Base-by-base conservation (phyloP, 768 basidiomycete genomes). In the Phaffia tasmanica region DNA sequence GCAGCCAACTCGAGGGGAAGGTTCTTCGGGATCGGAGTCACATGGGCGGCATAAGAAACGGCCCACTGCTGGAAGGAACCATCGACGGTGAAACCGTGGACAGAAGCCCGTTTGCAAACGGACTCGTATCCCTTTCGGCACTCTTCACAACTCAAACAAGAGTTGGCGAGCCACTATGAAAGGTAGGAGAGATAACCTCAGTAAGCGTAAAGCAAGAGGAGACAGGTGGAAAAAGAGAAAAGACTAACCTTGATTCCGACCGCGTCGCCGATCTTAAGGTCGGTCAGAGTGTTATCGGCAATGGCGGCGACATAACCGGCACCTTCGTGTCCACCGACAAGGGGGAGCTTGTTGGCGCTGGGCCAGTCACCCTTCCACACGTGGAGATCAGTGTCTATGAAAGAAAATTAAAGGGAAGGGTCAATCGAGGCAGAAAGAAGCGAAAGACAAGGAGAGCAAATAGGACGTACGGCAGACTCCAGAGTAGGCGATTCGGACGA, bases 241-340 rank as follows among this genome's bases (percentile, higher is more conserved):
- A 4, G 15, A 29, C 35, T 11, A 11, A 58, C 23, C 23, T 62
- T 60, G 51, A 68, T 49, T 1, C 69, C 62, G 25, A 71, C 70
- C 25, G 65, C 68, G 29, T 71, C 57, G 15, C 69, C 69, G 51
- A 72, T 27, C 57, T 70, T 71, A 64, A 73, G 69, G 25, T 35
- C 82, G 15, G 82, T 83, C 57, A 79, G 63, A 0, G 87, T 86
- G 73, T 85, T 77, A 9, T 81, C 79, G 27, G 83, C 89, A 71
- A 92, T 87, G 29, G 89, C 89, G 51, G 91, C 85, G 63, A 94
- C 77, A 53, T 80, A 78, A 21, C 90, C 89, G 16, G 88, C 87
- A 70, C 89, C 89, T 77, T 90, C 86, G 73, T 91, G 89, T 0
- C 90, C 88, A 19, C 87, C 87, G 65, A 89, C 82, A 57, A 89